A percentile compares a stretch with the other conserved stretches of the same genome.
Conservation (phyloP, 108 stramenopile genomes). For the Schizochytrium sp. region DNA sequence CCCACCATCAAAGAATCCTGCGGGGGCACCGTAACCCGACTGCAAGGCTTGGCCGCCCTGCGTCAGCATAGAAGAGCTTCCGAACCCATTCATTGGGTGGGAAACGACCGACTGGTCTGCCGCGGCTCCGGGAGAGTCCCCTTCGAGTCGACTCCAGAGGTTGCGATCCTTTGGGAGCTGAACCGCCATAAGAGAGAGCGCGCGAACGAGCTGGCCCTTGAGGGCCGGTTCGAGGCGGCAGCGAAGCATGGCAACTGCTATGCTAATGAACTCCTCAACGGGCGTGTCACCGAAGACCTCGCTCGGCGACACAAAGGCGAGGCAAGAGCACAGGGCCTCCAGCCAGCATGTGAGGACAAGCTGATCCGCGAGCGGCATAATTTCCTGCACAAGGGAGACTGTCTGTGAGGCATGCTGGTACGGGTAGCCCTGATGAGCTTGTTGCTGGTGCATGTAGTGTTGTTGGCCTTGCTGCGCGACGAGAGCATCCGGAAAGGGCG, state of each 20-base stretch:
- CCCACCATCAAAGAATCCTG: not conserved
- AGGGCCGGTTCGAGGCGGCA: not conserved
- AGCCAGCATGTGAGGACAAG: constrained; percentile 7
- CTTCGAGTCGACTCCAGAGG: not conserved
- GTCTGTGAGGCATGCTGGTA: too few species aligned
- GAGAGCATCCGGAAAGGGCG: not conserved
- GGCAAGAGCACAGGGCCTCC: not conserved
- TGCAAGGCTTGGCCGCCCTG: not conserved
- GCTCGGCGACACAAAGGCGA: not conserved
- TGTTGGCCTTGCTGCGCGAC: not conserved
- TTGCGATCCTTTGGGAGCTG: not conserved
- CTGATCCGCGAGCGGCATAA: not conserved
- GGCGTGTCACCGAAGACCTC: not conserved
- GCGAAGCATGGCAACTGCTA: not conserved
- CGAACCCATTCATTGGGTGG: not conserved
- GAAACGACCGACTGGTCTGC: not conserved
- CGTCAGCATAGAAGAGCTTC: not conserved
- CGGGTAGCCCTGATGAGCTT: too few species aligned
- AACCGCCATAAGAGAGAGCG: not conserved
- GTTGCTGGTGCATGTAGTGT: not conserved
- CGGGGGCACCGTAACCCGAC: not conserved
- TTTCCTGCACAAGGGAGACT: not conserved
- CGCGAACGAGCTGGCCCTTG: not conserved
- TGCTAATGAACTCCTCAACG: not conserved
- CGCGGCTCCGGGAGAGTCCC: not conserved